phyloP scores from a whole-genome alignment of 2,329 filamentous ascomycete genomes.

The Monosporascus sp. region DNA sequence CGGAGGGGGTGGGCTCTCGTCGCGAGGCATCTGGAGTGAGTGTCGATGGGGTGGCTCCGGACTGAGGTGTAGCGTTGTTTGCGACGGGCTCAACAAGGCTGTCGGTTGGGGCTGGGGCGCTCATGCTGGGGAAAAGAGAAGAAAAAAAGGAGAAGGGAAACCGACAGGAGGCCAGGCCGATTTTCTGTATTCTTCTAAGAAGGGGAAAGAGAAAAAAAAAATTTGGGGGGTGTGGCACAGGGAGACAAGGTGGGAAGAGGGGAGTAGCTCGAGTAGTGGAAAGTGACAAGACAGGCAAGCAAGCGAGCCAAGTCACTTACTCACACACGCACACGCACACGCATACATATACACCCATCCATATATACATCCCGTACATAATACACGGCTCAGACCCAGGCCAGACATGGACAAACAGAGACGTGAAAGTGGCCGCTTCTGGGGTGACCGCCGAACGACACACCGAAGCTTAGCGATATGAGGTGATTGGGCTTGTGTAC shows the following conservation, averaged over 20 bases:
- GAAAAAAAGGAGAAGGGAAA: slow-evolving; percentile 21
- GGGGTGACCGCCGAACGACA: slow-evolving; percentile 23
- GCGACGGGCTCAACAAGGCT: slow-evolving; percentile 31
- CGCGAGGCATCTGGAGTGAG: slow-evolving; percentile 52
- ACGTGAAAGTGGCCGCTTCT: slow-evolving; percentile 19
- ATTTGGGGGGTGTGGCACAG: slow-evolving; percentile 28
- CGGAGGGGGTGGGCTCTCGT: slow-evolving; percentile 57
- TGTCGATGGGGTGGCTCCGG: slow-evolving; percentile 24
- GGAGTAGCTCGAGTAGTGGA: slow-evolving; percentile 15
- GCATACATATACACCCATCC: not conserved
- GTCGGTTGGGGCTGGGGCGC: slow-evolving; percentile 27
- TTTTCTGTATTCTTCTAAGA: slow-evolving; percentile 22
- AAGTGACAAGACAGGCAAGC: slow-evolving; percentile 9
- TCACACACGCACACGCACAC: not conserved
- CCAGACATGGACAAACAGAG: slow-evolving; percentile 16
- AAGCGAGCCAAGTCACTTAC: slow-evolving; percentile 20
- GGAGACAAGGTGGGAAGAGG: slow-evolving; percentile 19
- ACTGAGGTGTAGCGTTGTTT: slow-evolving; percentile 24
- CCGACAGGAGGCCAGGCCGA: slow-evolving; percentile 20
- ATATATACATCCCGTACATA: too few species aligned
- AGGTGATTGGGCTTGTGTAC: too few species aligned
- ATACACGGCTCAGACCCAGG: too few species aligned
- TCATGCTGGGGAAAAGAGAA: slow-evolving; percentile 31
- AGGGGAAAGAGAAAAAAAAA: slow-evolving; percentile 19
- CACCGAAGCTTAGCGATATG: slow-evolving; percentile 20